Base-by-base conservation (phyloP, 768 basidiomycete genomes). In the Candolleomyces eurysporus region DNA sequence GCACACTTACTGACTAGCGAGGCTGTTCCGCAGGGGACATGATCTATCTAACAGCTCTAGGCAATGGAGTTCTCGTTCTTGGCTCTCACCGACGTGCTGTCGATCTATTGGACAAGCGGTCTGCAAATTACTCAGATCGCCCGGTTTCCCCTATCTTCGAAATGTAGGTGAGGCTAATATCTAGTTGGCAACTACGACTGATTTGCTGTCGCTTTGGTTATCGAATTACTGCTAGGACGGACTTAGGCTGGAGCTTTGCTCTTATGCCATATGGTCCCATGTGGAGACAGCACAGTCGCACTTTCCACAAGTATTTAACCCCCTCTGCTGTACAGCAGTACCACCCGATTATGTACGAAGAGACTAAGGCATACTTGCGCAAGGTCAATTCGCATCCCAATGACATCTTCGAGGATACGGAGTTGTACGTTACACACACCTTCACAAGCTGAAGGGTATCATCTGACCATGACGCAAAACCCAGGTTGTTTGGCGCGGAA, bases 211-310 rank as follows among this genome's bases (percentile, higher is more conserved):
- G 14, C 13, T 6, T 1, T 39, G 3, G 26, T 4, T 26, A 26
- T 26, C 26, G 26, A 26, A 26, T 26, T 26, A 4, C 26, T 17
- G 3, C 21, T 32, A 49, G 48, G 9, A 8, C 39, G 32, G 40
- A 40, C 14, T 1, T 32, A 4, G 19, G 22, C 19, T 59, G 58
- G 58, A 11, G 7, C 21, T 54, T 60, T 31, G 17, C 3, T 2
- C 21, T 30, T 5, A 78, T 81, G 72, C 78, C 77, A 1, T 84
- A 69, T 51, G 64, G 65, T 48, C 40, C 61, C 8, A 61, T 74
- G 59, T 85, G 82, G 79, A 77, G 76, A 54, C 73, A 73, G 36
- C 84, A 83, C 63, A 77, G 84, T 42, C 75, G 75, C 3, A 22
- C 52, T 19, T 68, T 68, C 48, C 67, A 68, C 22, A 43, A 61